A percentile compares a stretch with the other conserved stretches of the same genome.
Conservation (phyloP, 257 asterid genomes). For the Catharanthus roseus region DNA sequence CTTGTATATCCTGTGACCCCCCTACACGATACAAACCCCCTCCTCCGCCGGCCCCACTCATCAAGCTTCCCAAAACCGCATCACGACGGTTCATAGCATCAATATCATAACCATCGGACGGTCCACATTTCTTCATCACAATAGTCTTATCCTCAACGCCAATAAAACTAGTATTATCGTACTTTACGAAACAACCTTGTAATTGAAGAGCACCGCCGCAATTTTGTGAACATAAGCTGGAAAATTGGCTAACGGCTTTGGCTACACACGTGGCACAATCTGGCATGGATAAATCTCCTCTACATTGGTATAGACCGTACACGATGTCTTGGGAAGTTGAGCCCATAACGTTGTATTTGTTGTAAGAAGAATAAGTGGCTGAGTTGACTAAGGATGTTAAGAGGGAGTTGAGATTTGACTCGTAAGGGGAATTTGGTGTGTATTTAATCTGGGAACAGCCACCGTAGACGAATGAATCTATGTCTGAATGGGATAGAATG, state of each 20-base stretch:
- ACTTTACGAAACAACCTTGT: conserved; percentile 79
- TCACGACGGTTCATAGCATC: conserved; percentile 63
- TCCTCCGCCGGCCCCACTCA: too few relatives aligned
- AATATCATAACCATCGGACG: conserved; percentile 46
- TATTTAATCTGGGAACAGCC: conserved; percentile 80
- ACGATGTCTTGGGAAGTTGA: conserved; percentile 52
- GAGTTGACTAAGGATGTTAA: conserved; percentile 80
- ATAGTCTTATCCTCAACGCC: conserved; percentile 82
- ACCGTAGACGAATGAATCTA: conserved; percentile 53
- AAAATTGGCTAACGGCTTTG: conserved; percentile 51
- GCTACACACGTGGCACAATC: conserved; percentile 90
- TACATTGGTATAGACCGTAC: conserved; percentile 76
- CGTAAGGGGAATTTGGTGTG: conserved; percentile 50
- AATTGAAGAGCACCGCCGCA: conserved; percentile 83
- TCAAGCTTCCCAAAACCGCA: conserved; percentile 53
- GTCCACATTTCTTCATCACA: conserved; percentile 85
- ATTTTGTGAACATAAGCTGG: conserved; percentile 43
- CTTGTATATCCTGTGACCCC: conserved; percentile 65
- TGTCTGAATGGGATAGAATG: conserved; percentile 24
- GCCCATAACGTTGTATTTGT: conserved; percentile 65
- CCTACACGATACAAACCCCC: conserved; percentile 72
- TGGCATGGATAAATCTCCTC: conserved; percentile 84
- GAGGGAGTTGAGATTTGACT: conserved; percentile 74
- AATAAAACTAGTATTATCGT: conserved; percentile 60
- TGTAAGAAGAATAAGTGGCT: conserved; percentile 86